Evolutionary conservation across 257 asterid genomes (phyloP), one percentile per base, ranked within the genome.

Genomic region (Solanum phureja): DNA sequence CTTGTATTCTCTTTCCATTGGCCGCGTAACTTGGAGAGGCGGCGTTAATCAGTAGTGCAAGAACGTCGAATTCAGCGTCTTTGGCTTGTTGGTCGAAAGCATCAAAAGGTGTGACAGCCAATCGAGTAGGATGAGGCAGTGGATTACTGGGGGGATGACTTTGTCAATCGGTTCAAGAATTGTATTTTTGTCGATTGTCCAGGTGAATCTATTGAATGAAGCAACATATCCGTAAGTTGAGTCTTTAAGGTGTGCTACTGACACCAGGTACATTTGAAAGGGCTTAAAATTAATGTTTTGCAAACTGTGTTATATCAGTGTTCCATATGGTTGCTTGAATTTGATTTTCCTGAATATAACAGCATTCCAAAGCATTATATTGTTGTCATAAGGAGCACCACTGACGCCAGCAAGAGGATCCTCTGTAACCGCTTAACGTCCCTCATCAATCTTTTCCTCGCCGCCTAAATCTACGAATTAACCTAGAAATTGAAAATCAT

Each of bases 321-420:
- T 62, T 62, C 7, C 3, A 62, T 62, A 62, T 62, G 27, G 12
- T 58, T 19, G 24, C 11, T 19, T 1, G 23, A 52, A 52, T 52
- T 16, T 52, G 23, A 18, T 16, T 52, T 52, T 52, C 62, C 9
- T 52, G n/a, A 95, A 96, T 86, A 95, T 95, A 88, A 96, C 98
- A 31, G 98, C 99, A 82, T 95, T 96, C 99, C 99, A 96, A 24
- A 94, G 95, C 99, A 93, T 95, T 71, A 95, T 96, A 83, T 96
- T 95, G 87, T 96, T 94, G 60, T 96, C 98, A 27, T 92, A 92
- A 0, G 99, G 99, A 6, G 99, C 99, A 18, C 98, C 99, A 38
- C 98, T 96, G 90, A 96, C 93, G 84, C 99, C 99, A 9, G 98
- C 98, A 1, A 98, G 99, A 84, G 99, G 98, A 88, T 96, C 99